Evolutionary conservation across 805 yeast species (phyloP), one percentile per base, ranked within the genome.

Genomic region (Sungouiozyma intestinalis): DNA sequence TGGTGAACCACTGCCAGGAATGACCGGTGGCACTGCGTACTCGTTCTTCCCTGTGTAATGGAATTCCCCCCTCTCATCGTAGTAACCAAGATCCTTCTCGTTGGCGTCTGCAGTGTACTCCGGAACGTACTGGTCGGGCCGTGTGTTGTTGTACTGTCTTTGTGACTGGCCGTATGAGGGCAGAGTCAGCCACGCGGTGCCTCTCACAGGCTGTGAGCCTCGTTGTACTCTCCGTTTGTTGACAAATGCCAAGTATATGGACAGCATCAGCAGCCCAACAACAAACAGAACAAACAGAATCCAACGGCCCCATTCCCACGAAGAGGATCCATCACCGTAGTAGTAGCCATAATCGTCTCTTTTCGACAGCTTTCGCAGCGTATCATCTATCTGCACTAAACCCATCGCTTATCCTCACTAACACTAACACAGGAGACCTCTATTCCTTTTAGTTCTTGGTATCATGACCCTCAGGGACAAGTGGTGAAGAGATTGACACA

Each of bases 21-120:
- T 16, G 3, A 15, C n/a, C 2, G 39, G 38, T 6, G 38, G 37
- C 3, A 32, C 21, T 14, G 33, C 15, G n/a, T 39, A 39, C 13
- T 39, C 41, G 7, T 34, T 53, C 44, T 62, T 60, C 29, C 55
- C 50, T 42, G 59, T 64, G 5, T 58, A 46, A 45, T 64, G 69
- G 47, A 70, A 72, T 38, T 54, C 64, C 32, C 85, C 95, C 24
- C 68, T 57, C 32, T 62, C 63, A 56, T 83, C 90, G 52, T 81
- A 84, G 57, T 72, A 79, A 0, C 92, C 95, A 56, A 81, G 74
- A 55, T 86, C 95, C 35, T 72, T 66, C 18, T 77, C 82, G 46
- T 77, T 77, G 0, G 84, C 76, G 16, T 66, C 62, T 9, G 66
- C 81, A 0, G 85, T 72, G 47, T 82, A 82, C 2, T 79, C 67